Base-by-base conservation (phyloP, 495 filamentous ascomycete species). In the Lasiosphaeriaceae sp. region DNA sequence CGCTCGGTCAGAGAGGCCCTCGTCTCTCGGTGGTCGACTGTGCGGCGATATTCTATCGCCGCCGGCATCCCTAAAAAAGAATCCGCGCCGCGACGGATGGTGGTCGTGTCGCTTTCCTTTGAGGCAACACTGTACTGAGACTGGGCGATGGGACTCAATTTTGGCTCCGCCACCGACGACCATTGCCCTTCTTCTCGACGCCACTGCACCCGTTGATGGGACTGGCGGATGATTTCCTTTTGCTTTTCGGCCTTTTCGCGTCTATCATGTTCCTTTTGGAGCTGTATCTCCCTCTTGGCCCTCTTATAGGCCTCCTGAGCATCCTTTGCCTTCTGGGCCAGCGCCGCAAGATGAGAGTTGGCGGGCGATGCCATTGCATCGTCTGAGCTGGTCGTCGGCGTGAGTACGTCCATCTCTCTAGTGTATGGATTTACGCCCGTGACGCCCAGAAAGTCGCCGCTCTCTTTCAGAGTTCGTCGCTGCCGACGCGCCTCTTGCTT, bases 341-440 rank as follows among this genome's bases (percentile, higher is more conserved):
- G 53, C 26, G 59, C 58, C n/a, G 62, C 65, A n/a, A 75, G 52
- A 6, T 58, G 49, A 39, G 51, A 54, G 43, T 53, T 65, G 54
- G 47, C 50, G 51, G 23, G 23, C 23, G 55, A 52, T 31, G 4
- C 9, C 62, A 37, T 46, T 11, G 51, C 46, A 16, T 62, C 71
- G 2, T 59, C 64, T 4, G 63, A 62, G 55, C 71, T 75, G 11
- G 65, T 72, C 14, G 74, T 76, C 16, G 75, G 74, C 11, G 76
- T 78, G 29, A 77, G 62, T 7, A 74, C 63, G 34, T 80, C 72
- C 53, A 69, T 73, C 57, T 70, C 65, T 1, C 80, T 78, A n/a
- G 78, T 82, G 45, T 73, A 65, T 11, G 80, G 79, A 56, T 83
- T 80, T n/a, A 74, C 73, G 19, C 80, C 79, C 56, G 78, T 78